Evolutionary conservation across 1,284 basidiomycete genomes (phyloP).

Genomic region (Trametes sp.): DNA sequence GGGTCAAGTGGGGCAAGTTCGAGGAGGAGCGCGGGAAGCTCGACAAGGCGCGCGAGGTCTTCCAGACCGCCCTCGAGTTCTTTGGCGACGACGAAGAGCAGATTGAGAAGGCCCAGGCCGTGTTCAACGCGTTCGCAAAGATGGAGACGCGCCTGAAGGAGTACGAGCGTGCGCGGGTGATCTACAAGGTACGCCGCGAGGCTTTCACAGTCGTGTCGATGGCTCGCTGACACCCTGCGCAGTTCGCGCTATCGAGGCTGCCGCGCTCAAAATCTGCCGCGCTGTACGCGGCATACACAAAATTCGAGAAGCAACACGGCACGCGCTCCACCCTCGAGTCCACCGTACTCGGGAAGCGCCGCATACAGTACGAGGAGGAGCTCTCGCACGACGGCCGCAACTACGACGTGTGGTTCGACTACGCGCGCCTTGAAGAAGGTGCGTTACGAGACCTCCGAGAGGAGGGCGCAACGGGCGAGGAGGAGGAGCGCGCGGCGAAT

Average conservation of each 20-base stretch:
- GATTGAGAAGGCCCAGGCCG: slow-evolving; percentile 95
- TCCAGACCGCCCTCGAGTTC: slow-evolving; percentile 96
- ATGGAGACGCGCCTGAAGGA: slow-evolving; percentile 98
- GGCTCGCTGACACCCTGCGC: slow-evolving; percentile 15
- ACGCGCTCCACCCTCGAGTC: slow-evolving; percentile 88
- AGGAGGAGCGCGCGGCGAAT: slow-evolving; percentile 61
- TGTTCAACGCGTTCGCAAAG: slow-evolving; percentile 96
- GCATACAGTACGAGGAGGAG: slow-evolving; percentile 98
- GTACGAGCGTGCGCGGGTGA: slow-evolving; percentile 94
- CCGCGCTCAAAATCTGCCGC: slow-evolving; percentile 89
- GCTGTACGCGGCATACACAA: slow-evolving; percentile 91
- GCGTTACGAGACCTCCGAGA: slow-evolving; percentile 79
- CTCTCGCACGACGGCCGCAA: slow-evolving; percentile 87
- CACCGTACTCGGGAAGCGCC: slow-evolving; percentile 94
- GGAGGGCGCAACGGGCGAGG: slow-evolving; percentile 76
- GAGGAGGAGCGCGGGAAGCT: slow-evolving; percentile 90
- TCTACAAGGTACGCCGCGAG: slow-evolving; percentile 85
- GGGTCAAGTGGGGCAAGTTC: slow-evolving; percentile 98
- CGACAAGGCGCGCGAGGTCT: slow-evolving; percentile 95
- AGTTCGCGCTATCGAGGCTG: slow-evolving; percentile 93
- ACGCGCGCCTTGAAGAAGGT: slow-evolving; percentile 92
- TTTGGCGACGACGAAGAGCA: slow-evolving; percentile 98
- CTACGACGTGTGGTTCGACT: slow-evolving; percentile 99
- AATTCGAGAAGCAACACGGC: slow-evolving; percentile 99
- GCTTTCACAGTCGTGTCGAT: slow-evolving; percentile 13